Conservation (phyloP, 1,284 basidiomycete genomes). For the Pseudozyma sp. region DNA sequence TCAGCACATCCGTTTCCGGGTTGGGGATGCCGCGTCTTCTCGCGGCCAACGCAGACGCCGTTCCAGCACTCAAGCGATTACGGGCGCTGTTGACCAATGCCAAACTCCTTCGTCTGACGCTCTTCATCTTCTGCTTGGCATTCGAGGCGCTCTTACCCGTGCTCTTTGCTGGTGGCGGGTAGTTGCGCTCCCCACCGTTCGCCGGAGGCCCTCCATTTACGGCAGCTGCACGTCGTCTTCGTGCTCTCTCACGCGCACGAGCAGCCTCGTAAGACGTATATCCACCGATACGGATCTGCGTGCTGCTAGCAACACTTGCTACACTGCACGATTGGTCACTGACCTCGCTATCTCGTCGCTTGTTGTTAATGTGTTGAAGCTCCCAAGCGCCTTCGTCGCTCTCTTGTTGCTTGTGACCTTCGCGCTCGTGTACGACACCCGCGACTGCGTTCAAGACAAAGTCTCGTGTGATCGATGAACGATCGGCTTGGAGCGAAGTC, state of each 20-base stretch:
- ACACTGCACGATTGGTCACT: constrained; percentile 28
- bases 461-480: constrained; percentile 20
- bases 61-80: constrained; percentile 28
- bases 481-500: constrained; percentile 8
- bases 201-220: background rate
- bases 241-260: constrained; percentile 25
- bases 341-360: constrained; percentile 19
- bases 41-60: constrained; percentile 32
- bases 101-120: constrained; percentile 25
- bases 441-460: constrained; percentile 31
- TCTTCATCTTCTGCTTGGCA: constrained; percentile 14
- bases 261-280: constrained; percentile 35
- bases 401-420: background rate
- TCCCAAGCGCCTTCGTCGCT: constrained; percentile 11
- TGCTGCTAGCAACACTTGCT: constrained; percentile 31
- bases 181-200: background rate
- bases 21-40: constrained; percentile 29
- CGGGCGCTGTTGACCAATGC: constrained; percentile 35
- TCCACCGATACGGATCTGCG: constrained; percentile 41
- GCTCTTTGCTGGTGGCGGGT: constrained; percentile 30
- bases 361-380: constrained; percentile 1
- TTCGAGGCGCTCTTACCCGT: constrained; percentile 19
- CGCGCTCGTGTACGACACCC: constrained; percentile 29
- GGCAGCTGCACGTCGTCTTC: constrained; percentile 15
- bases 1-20: constrained; percentile 8